These are phyloP conservation scores for Calamus simplicifolius DNA, from an alignment of 176 grass and related monocot species.

Conservation along the genomic window DNA sequence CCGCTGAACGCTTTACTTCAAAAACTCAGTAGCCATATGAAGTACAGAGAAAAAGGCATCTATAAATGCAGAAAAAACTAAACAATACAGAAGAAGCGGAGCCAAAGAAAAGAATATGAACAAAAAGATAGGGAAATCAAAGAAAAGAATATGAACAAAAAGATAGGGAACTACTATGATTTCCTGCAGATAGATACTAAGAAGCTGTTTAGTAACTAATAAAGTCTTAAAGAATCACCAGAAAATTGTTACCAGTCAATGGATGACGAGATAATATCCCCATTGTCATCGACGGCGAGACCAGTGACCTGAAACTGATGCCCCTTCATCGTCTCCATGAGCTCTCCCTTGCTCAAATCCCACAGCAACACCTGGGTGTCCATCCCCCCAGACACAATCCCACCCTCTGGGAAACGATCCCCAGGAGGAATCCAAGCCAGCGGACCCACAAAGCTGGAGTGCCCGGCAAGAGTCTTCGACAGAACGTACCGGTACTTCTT, in stretches of 20 bases:
- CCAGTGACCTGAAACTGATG: constrained; percentile 86
- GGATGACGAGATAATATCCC: constrained; percentile 90
- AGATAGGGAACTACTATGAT: no score
- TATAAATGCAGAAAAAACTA: no score
- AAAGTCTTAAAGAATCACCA: no score
- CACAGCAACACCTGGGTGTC: constrained; percentile 69
- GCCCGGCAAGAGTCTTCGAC: constrained; percentile 70
- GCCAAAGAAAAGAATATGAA: no score
- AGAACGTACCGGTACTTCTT: constrained; percentile 47
- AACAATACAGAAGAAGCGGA: no score
- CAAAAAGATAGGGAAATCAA: no score
- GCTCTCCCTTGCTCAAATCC: constrained; percentile 61
- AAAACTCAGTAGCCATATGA: no score
- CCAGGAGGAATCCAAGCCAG: constrained; percentile 73
- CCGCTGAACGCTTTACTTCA: no score
- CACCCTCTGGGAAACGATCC: constrained; percentile 68
- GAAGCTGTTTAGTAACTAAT: no score
- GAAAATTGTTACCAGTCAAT: constrained; percentile 59
- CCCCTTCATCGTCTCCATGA: constrained; percentile 62
- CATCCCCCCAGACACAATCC: constrained; percentile 86
- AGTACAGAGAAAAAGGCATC: no score
- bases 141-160: no score
- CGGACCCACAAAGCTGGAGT: constrained; percentile 83
- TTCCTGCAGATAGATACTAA: no score
- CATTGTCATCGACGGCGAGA: constrained; percentile 66